phyloP scores from a whole-genome alignment of 139 green algal species.

The Tetradesmus obliquus region DNA sequence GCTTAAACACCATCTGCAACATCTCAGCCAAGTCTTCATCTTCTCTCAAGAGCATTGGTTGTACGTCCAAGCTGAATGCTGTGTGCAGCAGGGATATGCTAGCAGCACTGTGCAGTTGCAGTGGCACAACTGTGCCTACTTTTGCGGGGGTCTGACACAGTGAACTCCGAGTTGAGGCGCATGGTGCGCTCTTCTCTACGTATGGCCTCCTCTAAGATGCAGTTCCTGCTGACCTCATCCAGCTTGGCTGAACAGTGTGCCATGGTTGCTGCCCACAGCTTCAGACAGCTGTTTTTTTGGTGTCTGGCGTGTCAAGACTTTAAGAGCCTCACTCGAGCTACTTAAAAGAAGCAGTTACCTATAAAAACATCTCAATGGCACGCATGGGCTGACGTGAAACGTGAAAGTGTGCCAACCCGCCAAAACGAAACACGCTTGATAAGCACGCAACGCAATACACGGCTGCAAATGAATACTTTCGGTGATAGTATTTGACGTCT shows the following conservation, averaged over 20 bases:
- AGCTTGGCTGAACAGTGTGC: slow-evolving; percentile 32
- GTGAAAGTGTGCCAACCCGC: background rate
- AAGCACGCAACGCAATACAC: background rate
- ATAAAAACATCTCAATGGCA: too few species aligned
- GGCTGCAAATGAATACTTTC: background rate
- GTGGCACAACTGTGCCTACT: slow-evolving; percentile 45
- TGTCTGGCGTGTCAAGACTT: too few species aligned
- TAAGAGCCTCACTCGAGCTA: too few species aligned
- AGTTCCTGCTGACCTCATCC: slow-evolving; percentile 53
- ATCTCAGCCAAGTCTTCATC: too few species aligned
- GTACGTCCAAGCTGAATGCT: background rate
- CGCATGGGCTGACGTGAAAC: background rate
- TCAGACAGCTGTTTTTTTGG: too few species aligned
- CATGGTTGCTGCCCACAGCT: background rate
- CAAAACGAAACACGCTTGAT: background rate
- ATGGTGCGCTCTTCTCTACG: slow-evolving; percentile 65
- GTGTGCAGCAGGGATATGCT: background rate
- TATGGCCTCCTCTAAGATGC: slow-evolving; percentile 57
- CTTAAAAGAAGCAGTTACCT: too few species aligned
- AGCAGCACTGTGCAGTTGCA: background rate
- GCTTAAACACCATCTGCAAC: background rate
- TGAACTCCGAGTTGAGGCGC: slow-evolving; percentile 57
- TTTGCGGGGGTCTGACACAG: slow-evolving; percentile 59
- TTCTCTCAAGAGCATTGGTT: too few species aligned
- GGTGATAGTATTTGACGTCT: too few species aligned